Evolutionary conservation across 345 rosid species (phyloP), one percentile per base, ranked within the genome.

Genomic region (Euphorbia peplus): DNA sequence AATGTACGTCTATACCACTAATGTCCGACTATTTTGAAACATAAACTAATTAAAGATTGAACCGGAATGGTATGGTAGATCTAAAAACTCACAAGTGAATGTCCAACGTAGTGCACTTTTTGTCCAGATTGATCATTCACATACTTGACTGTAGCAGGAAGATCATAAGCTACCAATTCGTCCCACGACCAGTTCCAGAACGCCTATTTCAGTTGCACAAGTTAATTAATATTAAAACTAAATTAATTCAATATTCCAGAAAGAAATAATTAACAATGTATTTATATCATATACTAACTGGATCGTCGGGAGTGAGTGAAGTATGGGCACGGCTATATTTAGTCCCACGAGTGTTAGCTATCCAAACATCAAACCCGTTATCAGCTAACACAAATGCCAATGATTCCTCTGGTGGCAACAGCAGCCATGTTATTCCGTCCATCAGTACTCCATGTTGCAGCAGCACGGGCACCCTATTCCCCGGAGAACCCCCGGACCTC

Each of bases 101-200:
- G 83, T 16, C 86, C 88, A 71, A 82, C 79, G 59, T 79, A 79
- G 72, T 80, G 89, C 64, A 83, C 71, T 44, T 74, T 79, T 72
- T 80, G 83, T 22, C 82, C 81, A 0, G 86, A 75, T 26, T 71
- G 79, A 55, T 72, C 66, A 26, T 75, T 66, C 44, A 85, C 82
- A 61, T 87, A 74, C 26, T 75, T 67, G 39, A 82, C 54, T 18
- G 73, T 69, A 12, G 86, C 85, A 12, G 92, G 88, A 69, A 85
- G 86, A 70, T 87, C 92, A 53, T 59, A 77, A 11, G 82, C 69
- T 22, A 52, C 83, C 63, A 83, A 21, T 66, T 82, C 84, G 39
- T 87, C 86, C 89, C 89, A 83, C 0, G 92, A 60, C 89, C 92
- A 87, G 22, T 79, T 61, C 88, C 92, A 85, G 29, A 63, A 85